Evolutionary conservation across 1,284 basidiomycete species (phyloP), one percentile per base, ranked within the genome.

Genomic region (Entoloma clypeatum): DNA sequence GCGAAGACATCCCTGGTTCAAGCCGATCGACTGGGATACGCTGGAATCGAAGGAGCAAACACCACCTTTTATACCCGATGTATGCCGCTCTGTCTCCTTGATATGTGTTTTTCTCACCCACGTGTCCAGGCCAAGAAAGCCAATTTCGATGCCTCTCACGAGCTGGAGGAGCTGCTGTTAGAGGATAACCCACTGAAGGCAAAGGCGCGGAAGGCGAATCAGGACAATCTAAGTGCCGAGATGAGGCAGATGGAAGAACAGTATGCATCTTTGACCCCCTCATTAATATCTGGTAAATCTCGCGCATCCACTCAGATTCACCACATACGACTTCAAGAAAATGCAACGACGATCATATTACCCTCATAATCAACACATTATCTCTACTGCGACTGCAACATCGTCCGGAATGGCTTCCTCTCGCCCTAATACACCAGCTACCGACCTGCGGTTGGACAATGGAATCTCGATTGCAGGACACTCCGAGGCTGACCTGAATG

Each of bases 131-230:
- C 85, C 16, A 97, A 97, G 68, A 95, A 95, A 64, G 92, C 95
- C 14, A 98, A 99, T 63, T 99, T 98, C 61, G 95, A 99, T 60
- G 94, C 94, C n/a, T 96, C 95, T 10, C 94, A 98, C 60, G 95
- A 99, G 64, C 67, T 99, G 23, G 95, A 99, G 59, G 95, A 99
- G 67, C 69, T 99, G 27, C 63, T 99, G 24, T 68, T 99, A 7
- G 95, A 98, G 64, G 95, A 98, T 60, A 98, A 99, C 58, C 95
- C 95, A 34, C 71, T 98, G 40, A 98, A 97, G 62, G 93, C 95
- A 9, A 86, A 92, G 56, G 86, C 90, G 50, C 77, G 95, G 39
- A 96, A 95, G 61, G 86, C 83, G 5, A 89, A 88, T 48, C 86
- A 93, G 48, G 93, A 97, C 50, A 81, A 81, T 37, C 67, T 98